A percentile compares a stretch with the other conserved stretches of the same genome.
Conservation (phyloP, 352 stramenopile genomes). For the Pythium oligandrum region DNA sequence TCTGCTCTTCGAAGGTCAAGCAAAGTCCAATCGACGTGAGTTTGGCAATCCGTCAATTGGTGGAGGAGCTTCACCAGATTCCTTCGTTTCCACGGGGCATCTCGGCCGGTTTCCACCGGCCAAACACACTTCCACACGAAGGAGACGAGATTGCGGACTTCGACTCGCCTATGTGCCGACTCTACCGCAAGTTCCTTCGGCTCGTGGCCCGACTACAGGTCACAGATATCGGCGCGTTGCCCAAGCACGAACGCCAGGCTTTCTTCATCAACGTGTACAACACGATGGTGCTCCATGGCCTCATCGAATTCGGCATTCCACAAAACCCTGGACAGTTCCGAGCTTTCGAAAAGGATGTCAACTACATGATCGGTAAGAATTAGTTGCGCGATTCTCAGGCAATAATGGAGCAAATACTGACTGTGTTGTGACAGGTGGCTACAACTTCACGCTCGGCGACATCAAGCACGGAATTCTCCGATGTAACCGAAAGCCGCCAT, state of each 20-base stretch:
- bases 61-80: constrained; percentile 61
- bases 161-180: constrained; percentile 42
- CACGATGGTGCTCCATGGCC: constrained; percentile 80
- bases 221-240: constrained; percentile 62
- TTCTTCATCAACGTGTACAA: constrained; percentile 92
- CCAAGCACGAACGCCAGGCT: constrained; percentile 79
- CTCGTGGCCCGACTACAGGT: constrained; percentile 56
- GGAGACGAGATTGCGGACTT: constrained; percentile 33
- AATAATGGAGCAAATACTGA: no score
- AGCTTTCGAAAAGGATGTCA: constrained; percentile 78
- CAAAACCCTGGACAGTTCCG: constrained; percentile 82
- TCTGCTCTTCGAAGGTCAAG: constrained; percentile 36
- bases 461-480: constrained; percentile 86
- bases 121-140: constrained; percentile 17
- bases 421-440: constrained; percentile 27
- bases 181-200: constrained; percentile 79
- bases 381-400: neutral
- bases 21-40: constrained; percentile 69
- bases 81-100: constrained; percentile 68
- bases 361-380: constrained; percentile 61
- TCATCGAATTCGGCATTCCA: constrained; percentile 82
- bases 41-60: constrained; percentile 52
- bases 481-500: constrained; percentile 84
- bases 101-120: constrained; percentile 52
- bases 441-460: constrained; percentile 78